These are phyloP conservation scores for Fonsecaea multimorphosa DNA, from an alignment of 2,329 filamentous ascomycete species.

Conservation along the genomic window DNA sequence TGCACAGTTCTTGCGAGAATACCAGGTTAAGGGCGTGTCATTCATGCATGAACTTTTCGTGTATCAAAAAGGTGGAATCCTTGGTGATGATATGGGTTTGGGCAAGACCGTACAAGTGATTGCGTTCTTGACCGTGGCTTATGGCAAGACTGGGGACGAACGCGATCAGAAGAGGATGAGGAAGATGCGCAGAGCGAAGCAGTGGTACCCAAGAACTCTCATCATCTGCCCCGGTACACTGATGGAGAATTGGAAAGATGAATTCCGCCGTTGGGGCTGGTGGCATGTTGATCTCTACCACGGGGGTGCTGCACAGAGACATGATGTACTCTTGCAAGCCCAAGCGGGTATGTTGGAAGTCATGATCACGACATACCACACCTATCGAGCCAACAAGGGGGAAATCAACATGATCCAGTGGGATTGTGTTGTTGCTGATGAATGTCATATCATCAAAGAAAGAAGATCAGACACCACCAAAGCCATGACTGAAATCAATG, in stretches of 20 bases:
- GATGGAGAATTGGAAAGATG: slow-evolving; percentile 88
- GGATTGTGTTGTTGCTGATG: slow-evolving; percentile 94
- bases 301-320: slow-evolving; percentile 66
- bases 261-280: slow-evolving; percentile 91
- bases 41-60: slow-evolving; percentile 91
- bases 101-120: slow-evolving; percentile 98
- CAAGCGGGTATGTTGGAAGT: slow-evolving; percentile 80
- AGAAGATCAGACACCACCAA: slow-evolving; percentile 75
- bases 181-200: slow-evolving; percentile 71
- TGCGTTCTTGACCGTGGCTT: slow-evolving; percentile 86
- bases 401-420: slow-evolving; percentile 82
- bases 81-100: slow-evolving; percentile 97
- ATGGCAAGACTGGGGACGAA: slow-evolving; percentile 91
- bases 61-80: slow-evolving; percentile 85
- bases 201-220: slow-evolving; percentile 82
- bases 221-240: slow-evolving; percentile 88
- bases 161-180: slow-evolving; percentile 85
- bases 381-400: slow-evolving; percentile 77
- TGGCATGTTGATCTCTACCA: slow-evolving; percentile 89
- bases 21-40: slow-evolving; percentile 82
- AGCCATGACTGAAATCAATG: slow-evolving; percentile 88
- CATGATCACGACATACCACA: slow-evolving; percentile 92
- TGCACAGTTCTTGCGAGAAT: slow-evolving; percentile 88
- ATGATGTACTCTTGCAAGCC: slow-evolving; percentile 74
- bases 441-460: slow-evolving; percentile 90